These are phyloP conservation scores for Trichoderma afroharzianum DNA, from an alignment of 2,329 filamentous ascomycete genomes.

Conservation along the genomic window DNA sequence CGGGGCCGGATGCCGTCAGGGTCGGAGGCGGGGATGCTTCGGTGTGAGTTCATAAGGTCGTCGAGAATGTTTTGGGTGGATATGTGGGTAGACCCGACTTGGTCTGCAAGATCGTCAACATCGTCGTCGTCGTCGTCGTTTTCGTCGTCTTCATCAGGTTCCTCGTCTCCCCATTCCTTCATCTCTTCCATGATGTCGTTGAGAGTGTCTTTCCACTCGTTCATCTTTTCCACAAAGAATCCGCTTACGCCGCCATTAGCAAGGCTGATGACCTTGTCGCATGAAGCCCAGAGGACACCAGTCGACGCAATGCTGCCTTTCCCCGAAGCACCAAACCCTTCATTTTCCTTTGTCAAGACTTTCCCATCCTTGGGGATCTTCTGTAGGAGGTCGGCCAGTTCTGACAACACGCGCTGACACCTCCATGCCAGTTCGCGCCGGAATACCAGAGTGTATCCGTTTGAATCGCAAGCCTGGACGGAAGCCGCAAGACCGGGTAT, in stretches of 20 bases:
- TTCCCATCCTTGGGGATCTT: constrained; percentile 59
- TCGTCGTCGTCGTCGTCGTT: constrained; percentile 42
- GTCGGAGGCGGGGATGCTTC: constrained; percentile 61
- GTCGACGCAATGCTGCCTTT: constrained; percentile 62
- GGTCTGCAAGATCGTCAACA: constrained; percentile 32
- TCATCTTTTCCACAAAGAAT: constrained; percentile 66
- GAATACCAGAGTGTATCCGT: constrained; percentile 60
- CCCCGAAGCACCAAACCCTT: constrained; percentile 34
- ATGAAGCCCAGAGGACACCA: constrained; percentile 78
- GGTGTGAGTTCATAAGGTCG: constrained; percentile 61
- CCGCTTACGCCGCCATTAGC: constrained; percentile 65
- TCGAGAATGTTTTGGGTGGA: constrained; percentile 60
- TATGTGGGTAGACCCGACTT: constrained; percentile 29
- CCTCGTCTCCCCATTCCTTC: constrained; percentile 81
- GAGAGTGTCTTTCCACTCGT: constrained; percentile 70
- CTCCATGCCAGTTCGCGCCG: constrained; percentile 60
- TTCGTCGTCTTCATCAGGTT: constrained; percentile 57
- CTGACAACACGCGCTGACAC: constrained; percentile 57
- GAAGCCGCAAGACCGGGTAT: constrained; percentile 71
- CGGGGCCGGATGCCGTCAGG: constrained; percentile 61
- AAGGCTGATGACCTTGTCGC: constrained; percentile 67
- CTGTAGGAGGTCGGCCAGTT: constrained; percentile 58
- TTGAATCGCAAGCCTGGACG: constrained; percentile 60
- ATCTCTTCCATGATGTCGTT: constrained; percentile 82
- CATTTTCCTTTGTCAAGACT: constrained; percentile 34